Conservation (phyloP, 1,284 basidiomycete species). For the Leccinum fuscescens region DNA sequence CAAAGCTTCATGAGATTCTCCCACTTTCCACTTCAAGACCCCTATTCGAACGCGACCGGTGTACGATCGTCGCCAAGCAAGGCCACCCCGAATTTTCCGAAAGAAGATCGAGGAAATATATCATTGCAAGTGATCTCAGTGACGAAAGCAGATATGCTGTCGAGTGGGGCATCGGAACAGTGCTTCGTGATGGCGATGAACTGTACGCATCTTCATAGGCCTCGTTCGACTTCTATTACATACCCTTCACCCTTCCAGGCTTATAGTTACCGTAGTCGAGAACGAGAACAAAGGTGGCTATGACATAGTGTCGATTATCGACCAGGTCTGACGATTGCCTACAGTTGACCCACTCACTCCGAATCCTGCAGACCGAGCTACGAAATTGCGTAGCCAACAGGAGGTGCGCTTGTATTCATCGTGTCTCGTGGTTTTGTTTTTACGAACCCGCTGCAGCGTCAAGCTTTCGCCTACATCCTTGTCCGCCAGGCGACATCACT, state of each 20-base stretch:
- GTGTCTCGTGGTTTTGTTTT: constrained; percentile 5
- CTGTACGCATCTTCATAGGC: constrained; percentile 43
- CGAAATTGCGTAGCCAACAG: constrained; percentile 82
- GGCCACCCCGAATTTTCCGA: constrained; percentile 68
- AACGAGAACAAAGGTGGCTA: constrained; percentile 82
- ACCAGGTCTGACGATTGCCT: constrained; percentile 3
- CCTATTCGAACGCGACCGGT: constrained; percentile 86
- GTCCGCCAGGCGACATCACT: constrained; percentile 86
- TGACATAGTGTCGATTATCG: neutral
- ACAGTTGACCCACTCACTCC: constrained; percentile 78
- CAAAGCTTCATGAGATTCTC: constrained; percentile 58
- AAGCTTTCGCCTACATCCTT: constrained; percentile 84
- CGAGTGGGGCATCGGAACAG: constrained; percentile 96
- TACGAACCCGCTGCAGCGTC: constrained; percentile 55
- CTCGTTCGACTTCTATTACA: constrained; percentile 5
- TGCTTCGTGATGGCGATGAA: constrained; percentile 92
- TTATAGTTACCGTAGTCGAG: constrained; percentile 90
- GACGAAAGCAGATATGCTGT: constrained; percentile 91
- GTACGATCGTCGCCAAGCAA: constrained; percentile 87
- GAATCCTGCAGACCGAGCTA: constrained; percentile 67
- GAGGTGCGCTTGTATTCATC: constrained; percentile 54
- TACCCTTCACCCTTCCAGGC: constrained; percentile 33
- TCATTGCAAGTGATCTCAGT: constrained; percentile 91
- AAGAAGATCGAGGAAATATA: constrained; percentile 70
- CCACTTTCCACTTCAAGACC: constrained; percentile 72